Evolutionary conservation across 768 basidiomycete species (phyloP), one percentile per base, ranked within the genome.

Genomic region (Crassisporium funariophilum): DNA sequence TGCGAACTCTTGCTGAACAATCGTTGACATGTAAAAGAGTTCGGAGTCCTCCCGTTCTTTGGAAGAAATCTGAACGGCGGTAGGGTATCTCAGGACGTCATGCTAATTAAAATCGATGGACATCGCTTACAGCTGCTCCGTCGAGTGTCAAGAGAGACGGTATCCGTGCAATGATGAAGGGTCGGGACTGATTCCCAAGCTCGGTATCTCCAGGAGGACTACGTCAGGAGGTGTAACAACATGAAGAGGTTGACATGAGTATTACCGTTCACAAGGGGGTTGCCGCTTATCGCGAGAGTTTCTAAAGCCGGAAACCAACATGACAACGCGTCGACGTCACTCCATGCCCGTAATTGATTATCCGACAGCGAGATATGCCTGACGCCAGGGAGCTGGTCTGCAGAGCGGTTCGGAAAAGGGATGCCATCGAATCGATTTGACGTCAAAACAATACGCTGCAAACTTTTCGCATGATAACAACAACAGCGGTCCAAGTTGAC

Each of bases 11-110:
- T 77, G 63, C 36, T 74, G 77, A 42, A 73, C 71, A 51, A 91
- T 69, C 51, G 75, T 72, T 9, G 88, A 86, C 39, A 93, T 73
- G 66, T 93, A 95, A 61, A 88, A 88, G 19, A 91, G 61, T 65
- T 95, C 92, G 39, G 83, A 81, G 57, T 95, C 92, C n/a, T 67
- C 70, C 31, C 92, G 77, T 62, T 93, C 89, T 53, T 76, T 82
- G 7, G 62, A 53, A 7, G 84, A 78, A 35, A 94, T 79, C 89
- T 93, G 50, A 44, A 44, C 33, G 40, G 38, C 50, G 40, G 8
- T 49, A 50, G 42, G 15, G 23, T 24, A 50, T 42, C 10, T 37
- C 0, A 34, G 36, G 36, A 35, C 24, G 35, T 35, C 36, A 31
- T 45, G 20, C 46, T 35, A 42, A 38, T 44, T 5, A 11, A 31